Evolutionary conservation across 495 filamentous ascomycete species (phyloP).

Genomic region (Aspergillus conjunctus): DNA sequence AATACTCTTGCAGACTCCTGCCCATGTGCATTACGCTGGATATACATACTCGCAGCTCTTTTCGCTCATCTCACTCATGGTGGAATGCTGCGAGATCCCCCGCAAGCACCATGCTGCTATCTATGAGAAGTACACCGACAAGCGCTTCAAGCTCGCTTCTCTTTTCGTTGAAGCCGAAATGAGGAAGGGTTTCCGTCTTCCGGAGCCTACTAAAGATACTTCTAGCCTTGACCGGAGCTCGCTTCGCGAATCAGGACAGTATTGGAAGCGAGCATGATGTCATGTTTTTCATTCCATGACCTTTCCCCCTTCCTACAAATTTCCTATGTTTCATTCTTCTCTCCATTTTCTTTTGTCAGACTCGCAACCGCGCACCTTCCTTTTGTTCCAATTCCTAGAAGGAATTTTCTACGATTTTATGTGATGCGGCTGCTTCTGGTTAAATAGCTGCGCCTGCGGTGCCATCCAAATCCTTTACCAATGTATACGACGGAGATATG

Average conservation of each 20-base stretch:
- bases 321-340: neutral
- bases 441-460: too few species aligned
- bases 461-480: neutral
- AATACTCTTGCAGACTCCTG: slow-evolving; percentile 59
- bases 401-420: neutral
- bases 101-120: slow-evolving; percentile 80
- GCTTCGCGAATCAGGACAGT: slow-evolving; percentile 16
- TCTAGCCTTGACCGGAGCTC: neutral
- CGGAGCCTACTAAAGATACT: slow-evolving; percentile 30
- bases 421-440: neutral
- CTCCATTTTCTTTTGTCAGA: slow-evolving; percentile 12
- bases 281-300: slow-evolving; percentile 1
- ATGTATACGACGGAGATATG: neutral
- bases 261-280: slow-evolving; percentile 25
- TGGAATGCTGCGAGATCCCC: slow-evolving; percentile 84
- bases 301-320: neutral
- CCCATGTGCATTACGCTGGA: slow-evolving; percentile 87
- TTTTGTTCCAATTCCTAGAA: slow-evolving; percentile 18
- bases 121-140: slow-evolving; percentile 87
- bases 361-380: slow-evolving; percentile 12
- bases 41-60: slow-evolving; percentile 86
- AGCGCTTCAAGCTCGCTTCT: slow-evolving; percentile 80
- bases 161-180: slow-evolving; percentile 76
- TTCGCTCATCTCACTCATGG: slow-evolving; percentile 71
- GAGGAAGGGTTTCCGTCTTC: slow-evolving; percentile 51